Evolutionary conservation across 306 rosid species (phyloP), one percentile per base, ranked within the genome.

Genomic region (Ormosia emarginata): DNA sequence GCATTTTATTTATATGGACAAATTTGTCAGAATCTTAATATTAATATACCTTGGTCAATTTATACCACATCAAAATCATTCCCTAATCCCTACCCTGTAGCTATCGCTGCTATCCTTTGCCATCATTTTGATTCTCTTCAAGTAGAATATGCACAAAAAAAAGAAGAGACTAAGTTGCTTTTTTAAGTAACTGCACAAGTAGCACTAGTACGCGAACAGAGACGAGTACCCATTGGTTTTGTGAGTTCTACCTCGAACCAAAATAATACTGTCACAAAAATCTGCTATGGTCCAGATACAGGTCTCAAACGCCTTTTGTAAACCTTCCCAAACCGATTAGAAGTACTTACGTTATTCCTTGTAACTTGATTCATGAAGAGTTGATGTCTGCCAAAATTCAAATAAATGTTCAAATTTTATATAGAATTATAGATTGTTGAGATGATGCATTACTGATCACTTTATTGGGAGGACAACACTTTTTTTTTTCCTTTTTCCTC

Each of bases 311-410:
- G 87, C 79, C 87, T 82, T 71, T 72, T 79, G 83, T 82, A 88
- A 77, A 82, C 83, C 79, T 85, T 88, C 69, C 85, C 89, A 58
- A 75, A 85, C 49, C 86, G 68, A 43, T 29, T 74, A 49, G 12
- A 71, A 8, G 55, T 40, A 41, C 63, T 14, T 37, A 34, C 49
- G 53, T 63, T 8, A 44, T 58, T 87, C 80, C 82, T 86, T 57
- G 82, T 68, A 73, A 67, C 86, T 3, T 85, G 81, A 63, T 78
- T 52, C 79, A 43, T 65, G 82, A 90, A 88, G 77, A 91, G 93
- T 79, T 85, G 79, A 81, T 90, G 87, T 68, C 96, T 88, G 92
- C 62, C 78, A 82, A 59, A 84, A 52, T 17, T 70, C 52, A 82
- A 63, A 11, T 44, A 53, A 47, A 77, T 36, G 77, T 78, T 15